Percentiles rank a stretch among this genome's conserved stretches.
Conservation (phyloP, 768 basidiomycete species). For the Agrocybe chaxingu region DNA sequence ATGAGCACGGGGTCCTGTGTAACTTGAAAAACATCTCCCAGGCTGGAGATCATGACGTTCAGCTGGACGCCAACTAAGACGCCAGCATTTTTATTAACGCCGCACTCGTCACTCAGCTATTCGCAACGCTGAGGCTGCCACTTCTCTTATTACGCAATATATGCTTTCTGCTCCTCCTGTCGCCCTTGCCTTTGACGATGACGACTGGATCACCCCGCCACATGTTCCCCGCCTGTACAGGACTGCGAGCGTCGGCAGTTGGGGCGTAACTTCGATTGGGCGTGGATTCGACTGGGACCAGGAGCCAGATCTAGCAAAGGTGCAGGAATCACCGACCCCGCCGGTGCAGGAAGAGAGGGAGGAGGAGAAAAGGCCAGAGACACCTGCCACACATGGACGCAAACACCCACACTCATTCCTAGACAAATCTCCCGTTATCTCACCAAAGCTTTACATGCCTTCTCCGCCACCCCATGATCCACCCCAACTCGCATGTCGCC, state of each 20-base stretch:
- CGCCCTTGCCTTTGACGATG: slow-evolving; percentile 65
- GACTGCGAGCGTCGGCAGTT: slow-evolving; percentile 71
- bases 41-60: neutral
- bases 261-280: slow-evolving; percentile 83
- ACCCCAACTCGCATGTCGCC: slow-evolving; percentile 20
- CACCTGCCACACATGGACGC: slow-evolving; percentile 28
- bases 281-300: slow-evolving; percentile 77
- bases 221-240: slow-evolving; percentile 50
- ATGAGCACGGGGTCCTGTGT: slow-evolving; percentile 14
- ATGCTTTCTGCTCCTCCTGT: slow-evolving; percentile 62
- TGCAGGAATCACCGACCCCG: slow-evolving; percentile 11
- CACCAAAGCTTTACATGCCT: slow-evolving; percentile 20
- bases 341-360: slow-evolving; percentile 9
- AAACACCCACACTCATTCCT: slow-evolving; percentile 34
- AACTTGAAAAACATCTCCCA: slow-evolving; percentile 5
- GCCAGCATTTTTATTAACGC: slow-evolving; percentile 8
- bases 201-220: slow-evolving; percentile 61
- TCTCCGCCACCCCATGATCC: slow-evolving; percentile 16
- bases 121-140: slow-evolving; percentile 13
- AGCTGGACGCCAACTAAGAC: slow-evolving; percentile 6
- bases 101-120: slow-evolving; percentile 13
- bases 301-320: slow-evolving; percentile 13
- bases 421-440: slow-evolving; percentile 30
- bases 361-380: slow-evolving; percentile 12
- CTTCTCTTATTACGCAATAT: slow-evolving; percentile 22